These are phyloP conservation scores for Epichloe baconii DNA, from an alignment of 2,329 filamentous ascomycete species.

Conservation along the genomic window DNA sequence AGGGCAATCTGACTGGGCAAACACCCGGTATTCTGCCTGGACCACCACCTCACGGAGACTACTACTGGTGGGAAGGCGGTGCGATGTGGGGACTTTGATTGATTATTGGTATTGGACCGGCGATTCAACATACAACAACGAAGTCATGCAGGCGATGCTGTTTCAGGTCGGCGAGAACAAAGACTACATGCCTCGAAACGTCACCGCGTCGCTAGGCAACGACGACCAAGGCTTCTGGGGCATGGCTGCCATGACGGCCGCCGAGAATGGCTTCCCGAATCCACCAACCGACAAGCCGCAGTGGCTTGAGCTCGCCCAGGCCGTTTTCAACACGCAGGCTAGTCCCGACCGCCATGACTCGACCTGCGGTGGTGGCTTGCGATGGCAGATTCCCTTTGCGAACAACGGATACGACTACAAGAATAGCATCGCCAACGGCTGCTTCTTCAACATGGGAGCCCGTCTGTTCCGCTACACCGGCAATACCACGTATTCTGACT, in stretches of 20 bases:
- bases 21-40: conserved; percentile 35
- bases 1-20: conserved; percentile 30
- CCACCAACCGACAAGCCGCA: conserved; percentile 34
- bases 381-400: conserved; percentile 66
- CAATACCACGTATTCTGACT: conserved; percentile 50
- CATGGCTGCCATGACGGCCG: conserved; percentile 48
- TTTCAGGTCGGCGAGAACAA: conserved; percentile 38
- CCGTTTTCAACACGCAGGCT: conserved; percentile 48
- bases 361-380: conserved; percentile 46
- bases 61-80: conserved; percentile 57
- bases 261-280: conserved; percentile 44
- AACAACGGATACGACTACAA: conserved; percentile 70
- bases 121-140: conserved; percentile 42
- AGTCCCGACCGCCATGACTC: conserved; percentile 43
- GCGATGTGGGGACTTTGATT: conserved; percentile 48
- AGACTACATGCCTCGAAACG: conserved; percentile 44
- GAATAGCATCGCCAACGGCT: conserved; percentile 45
- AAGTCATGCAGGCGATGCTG: conserved; percentile 36
- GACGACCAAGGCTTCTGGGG: conserved; percentile 58
- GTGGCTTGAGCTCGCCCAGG: conserved; percentile 46
- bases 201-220: conserved; percentile 41
- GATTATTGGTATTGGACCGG: conserved; percentile 53
- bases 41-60: conserved; percentile 31
- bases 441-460: conserved; percentile 53
- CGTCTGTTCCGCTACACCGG: conserved; percentile 58